Evolutionary conservation across 1,284 basidiomycete species (phyloP), one percentile per base, ranked within the genome.

Genomic region (Malassezia sympodialis): DNA sequence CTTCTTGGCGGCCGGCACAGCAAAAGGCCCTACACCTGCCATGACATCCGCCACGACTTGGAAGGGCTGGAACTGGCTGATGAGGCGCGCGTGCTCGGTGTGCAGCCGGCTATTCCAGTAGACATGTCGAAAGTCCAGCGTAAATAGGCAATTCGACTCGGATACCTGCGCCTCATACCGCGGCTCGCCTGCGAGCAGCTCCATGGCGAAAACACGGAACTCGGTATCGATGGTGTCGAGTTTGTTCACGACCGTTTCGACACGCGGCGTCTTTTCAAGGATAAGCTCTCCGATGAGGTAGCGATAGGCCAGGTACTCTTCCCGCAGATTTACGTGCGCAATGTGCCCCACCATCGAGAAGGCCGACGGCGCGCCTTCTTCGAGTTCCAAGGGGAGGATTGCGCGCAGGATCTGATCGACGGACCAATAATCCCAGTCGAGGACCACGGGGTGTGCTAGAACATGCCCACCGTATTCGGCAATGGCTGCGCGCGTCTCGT

Each of bases 71-170:
- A 96, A 79, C 42, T 72, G 86, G 17, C 80, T 73, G 35, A 96
- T 84, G 14, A 99, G 79, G 3, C 90, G 83, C 32, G 84, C 83
- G 68, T 99, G 94, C 71, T 99, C 94, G 1, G 84, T 84, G 61
- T 90, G 87, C 31, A 98, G 77, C 17, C 94, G 83, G 17, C 90
- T 93, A 78, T 99, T 99, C 90, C 91, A 98, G 76, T 98, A 98
- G 2, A 98, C 94, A 66, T 84, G 80, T 8, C 87, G 84, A 70
- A 98, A 98, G 74, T 99, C 91, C 67, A 99, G 96, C 0, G 82
- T 84, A 75, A 96, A 98, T 14, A 77, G 78, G 76, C 90, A 96
- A 62, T 84, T 82, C 7, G 83, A 82, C 53, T 74, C 72, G 11
- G 58, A 60, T 19, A 66, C 60, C 37, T 48, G 39, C 34, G 94